Evolutionary conservation across 2,329 filamentous ascomycete species (phyloP).

Genomic region (Monilinia fructigena): DNA sequence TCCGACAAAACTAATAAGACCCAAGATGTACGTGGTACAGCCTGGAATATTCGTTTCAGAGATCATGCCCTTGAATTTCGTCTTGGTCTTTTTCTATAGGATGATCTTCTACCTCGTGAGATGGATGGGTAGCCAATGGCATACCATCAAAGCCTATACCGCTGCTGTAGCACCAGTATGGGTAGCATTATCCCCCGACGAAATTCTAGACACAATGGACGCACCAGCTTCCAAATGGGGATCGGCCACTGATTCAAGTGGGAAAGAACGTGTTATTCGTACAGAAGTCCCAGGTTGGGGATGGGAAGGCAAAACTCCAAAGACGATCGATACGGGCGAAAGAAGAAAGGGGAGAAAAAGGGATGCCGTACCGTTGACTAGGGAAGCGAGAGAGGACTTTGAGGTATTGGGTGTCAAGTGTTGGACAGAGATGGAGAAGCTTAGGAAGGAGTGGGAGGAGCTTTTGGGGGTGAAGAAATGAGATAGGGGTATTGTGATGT

Average conservation of each 20-base stretch:
- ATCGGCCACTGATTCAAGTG: slow-evolving; percentile 60
- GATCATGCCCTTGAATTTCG: slow-evolving; percentile 70
- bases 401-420: slow-evolving; percentile 58
- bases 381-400: slow-evolving; percentile 60
- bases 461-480: slow-evolving; percentile 32
- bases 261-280: slow-evolving; percentile 62
- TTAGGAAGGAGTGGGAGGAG: slow-evolving; percentile 65
- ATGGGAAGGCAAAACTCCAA: slow-evolving; percentile 56
- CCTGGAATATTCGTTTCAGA: slow-evolving; percentile 83
- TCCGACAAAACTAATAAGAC: slow-evolving; percentile 41
- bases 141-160: slow-evolving; percentile 71
- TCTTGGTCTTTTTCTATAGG: slow-evolving; percentile 69
- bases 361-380: slow-evolving; percentile 57
- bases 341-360: slow-evolving; percentile 59
- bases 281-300: slow-evolving; percentile 91
- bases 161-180: slow-evolving; percentile 76
- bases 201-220: slow-evolving; percentile 57
- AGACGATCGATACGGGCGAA: slow-evolving; percentile 46
- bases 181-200: slow-evolving; percentile 68
- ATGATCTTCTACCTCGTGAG: slow-evolving; percentile 69
- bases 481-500: background rate
- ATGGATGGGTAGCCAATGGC: slow-evolving; percentile 84
- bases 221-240: slow-evolving; percentile 77
- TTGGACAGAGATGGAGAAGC: slow-evolving; percentile 70
- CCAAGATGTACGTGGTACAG: slow-evolving; percentile 75